Evolutionary conservation across 169 alveolate genomes (phyloP).

Genomic region (Eimeria sp.): DNA sequence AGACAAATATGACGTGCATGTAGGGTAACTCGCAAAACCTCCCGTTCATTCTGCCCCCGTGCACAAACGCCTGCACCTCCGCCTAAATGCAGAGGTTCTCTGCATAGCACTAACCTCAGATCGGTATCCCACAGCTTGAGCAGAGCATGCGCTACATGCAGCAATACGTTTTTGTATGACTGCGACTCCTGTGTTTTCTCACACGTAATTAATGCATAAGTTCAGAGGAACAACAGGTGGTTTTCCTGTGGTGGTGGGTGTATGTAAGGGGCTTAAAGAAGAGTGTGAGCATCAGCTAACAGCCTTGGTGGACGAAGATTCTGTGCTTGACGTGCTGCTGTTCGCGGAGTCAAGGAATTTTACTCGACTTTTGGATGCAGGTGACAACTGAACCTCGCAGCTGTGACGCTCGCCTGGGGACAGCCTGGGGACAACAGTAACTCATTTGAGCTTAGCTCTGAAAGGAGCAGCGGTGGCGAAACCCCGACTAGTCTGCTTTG

Average conservation of each 20-base stretch:
- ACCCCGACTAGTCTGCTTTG: not conserved
- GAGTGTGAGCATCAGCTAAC: conserved; percentile 67
- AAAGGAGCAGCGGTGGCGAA: not conserved
- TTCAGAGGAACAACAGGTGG: not conserved
- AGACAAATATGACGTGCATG: conserved; percentile 80
- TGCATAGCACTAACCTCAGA: not conserved
- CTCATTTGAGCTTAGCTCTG: not conserved
- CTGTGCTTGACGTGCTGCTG: conserved; percentile 64
- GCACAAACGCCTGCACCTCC: not conserved
- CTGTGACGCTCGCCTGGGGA: not conserved
- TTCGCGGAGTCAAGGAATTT: conserved; percentile 59
- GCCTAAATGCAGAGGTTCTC: not conserved
- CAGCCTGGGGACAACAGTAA: not conserved
- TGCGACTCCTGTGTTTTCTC: not conserved
- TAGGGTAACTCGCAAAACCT: not conserved
- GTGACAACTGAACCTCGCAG: not conserved
- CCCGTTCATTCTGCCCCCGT: not conserved
- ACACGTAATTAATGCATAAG: not conserved
- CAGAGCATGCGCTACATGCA: not conserved
- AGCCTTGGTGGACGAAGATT: conserved; percentile 51
- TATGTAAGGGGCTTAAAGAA: conserved; percentile 56
- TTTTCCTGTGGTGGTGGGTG: not conserved
- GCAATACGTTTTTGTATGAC: not conserved
- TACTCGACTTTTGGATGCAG: conserved; percentile 61
- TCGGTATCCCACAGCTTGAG: not conserved